These are phyloP conservation scores for Zasmidium angulare DNA, from an alignment of 2,329 filamentous ascomycete genomes.

Conservation along the genomic window DNA sequence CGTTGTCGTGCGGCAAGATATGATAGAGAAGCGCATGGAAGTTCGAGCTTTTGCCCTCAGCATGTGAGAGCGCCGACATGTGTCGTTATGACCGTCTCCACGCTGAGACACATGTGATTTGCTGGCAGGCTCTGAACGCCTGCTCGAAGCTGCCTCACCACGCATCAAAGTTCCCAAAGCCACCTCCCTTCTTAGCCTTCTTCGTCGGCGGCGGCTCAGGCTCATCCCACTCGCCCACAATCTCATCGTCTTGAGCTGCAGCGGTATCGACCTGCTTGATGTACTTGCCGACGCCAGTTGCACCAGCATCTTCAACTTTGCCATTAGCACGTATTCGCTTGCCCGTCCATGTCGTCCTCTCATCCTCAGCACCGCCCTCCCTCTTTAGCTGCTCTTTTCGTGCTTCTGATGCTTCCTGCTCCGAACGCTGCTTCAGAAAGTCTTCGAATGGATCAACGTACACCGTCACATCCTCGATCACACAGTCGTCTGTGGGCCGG, in stretches of 20 bases:
- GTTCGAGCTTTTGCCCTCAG: too few relatives aligned
- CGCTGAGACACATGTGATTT: too few relatives aligned
- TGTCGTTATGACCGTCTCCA: too few relatives aligned
- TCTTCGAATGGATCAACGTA: constrained; percentile 96
- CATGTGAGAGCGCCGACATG: too few relatives aligned
- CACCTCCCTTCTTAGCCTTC: constrained; percentile 63
- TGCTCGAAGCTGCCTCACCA: too few relatives aligned
- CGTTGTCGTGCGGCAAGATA: too few relatives aligned
- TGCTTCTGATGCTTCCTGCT: constrained; percentile 59
- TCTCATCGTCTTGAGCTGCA: constrained; percentile 53
- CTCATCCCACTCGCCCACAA: constrained; percentile 62
- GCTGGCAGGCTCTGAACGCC: too few relatives aligned
- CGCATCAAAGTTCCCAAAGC: constrained; percentile 91
- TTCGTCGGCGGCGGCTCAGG: constrained; percentile 70
- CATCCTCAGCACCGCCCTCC: constrained; percentile 77
- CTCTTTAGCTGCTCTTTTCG: constrained; percentile 63
- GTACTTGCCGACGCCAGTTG: constrained; percentile 73
- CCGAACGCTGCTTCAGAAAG: constrained; percentile 67
- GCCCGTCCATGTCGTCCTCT: constrained; percentile 92
- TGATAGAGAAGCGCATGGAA: too few relatives aligned
- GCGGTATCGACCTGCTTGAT: constrained; percentile 58
- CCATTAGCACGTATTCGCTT: constrained; percentile 77
- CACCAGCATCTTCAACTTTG: constrained; percentile 45
- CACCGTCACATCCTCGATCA: constrained; percentile 78
- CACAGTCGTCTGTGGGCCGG: constrained; percentile 72